Evolutionary conservation across 768 basidiomycete genomes (phyloP), one percentile per base, ranked within the genome.

Genomic region (Tricholoma sp.): DNA sequence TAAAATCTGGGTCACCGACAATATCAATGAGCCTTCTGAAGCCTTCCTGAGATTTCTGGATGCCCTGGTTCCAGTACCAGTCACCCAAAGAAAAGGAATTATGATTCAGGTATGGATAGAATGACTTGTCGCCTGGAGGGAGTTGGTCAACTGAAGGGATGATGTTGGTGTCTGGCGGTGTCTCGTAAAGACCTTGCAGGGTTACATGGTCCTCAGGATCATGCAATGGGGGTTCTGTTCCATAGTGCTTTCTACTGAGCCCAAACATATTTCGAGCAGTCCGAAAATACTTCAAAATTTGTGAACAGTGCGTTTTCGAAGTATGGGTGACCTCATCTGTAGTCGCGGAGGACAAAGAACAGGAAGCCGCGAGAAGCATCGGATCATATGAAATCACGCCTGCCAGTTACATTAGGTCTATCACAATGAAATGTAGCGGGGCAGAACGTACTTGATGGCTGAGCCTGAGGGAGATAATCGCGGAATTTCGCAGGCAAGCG

Each of bases 1-100:
- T 42, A 17, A 42, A 42, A 33, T 55, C 50, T 18, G 36, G n/a
- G 29, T 44, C 54, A 20, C 57, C 45, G 7, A 65, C 45, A 34
- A 65, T 65, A 29, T 59, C n/a, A 3, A 50, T 31, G 31, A 63
- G 28, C 20, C 61, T 49, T 12, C 53, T 53, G 44, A 61, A 63
- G 31, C 29, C 45, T 11, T 47, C 34, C 47, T 52, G 31, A 1
- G 65, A 63, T 50, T 63, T 65, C 32, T 60, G 58, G 3, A 54
- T 15, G 15, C 54, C 57, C 6, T 57, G 49, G 42, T 60, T 64
- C 63, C 63, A 64, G 34, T 55, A 62, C 63, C 64, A 65, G 9
- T 65, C 49, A 11, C 59, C 52, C 20, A 57, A 50, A 33, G 50
- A 37, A 44, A 61, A 61, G 1, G 60, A 58, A 44, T 24, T 34